These are phyloP conservation scores for Calonectria naviculata DNA, from an alignment of 2,329 filamentous ascomycete species.

Conservation along the genomic window DNA sequence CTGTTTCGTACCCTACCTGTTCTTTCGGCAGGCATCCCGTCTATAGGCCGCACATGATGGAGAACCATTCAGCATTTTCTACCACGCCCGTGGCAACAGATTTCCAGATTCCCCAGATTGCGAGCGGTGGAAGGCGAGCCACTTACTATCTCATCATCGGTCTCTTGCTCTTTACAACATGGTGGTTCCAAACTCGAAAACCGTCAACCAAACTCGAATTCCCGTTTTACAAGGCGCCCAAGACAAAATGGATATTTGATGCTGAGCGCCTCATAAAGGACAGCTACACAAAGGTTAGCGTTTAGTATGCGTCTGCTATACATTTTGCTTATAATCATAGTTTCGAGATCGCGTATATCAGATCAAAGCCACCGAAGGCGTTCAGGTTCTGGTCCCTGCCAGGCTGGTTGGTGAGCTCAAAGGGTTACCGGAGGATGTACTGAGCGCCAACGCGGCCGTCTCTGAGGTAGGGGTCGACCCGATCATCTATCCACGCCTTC, in stretches of 20 bases:
- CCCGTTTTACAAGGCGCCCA: constrained; percentile 60
- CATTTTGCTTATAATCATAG: constrained; percentile 44
- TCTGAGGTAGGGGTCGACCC: constrained; percentile 50
- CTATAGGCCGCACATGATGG: constrained; percentile 4
- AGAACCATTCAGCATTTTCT: constrained; percentile 17
- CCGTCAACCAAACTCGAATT: constrained; percentile 46
- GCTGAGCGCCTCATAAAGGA: constrained; percentile 59
- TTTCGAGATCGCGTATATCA: constrained; percentile 62
- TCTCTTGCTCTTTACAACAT: constrained; percentile 49
- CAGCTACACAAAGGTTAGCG: constrained; percentile 59
- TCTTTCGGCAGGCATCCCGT: background rate
- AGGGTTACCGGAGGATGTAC: constrained; percentile 58
- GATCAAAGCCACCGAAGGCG: constrained; percentile 62
- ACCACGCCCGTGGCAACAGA: constrained; percentile 16
- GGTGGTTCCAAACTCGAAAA: constrained; percentile 50
- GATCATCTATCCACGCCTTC: background rate
- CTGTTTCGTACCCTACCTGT: background rate
- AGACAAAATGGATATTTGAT: constrained; percentile 62
- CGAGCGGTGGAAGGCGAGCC: constrained; percentile 44
- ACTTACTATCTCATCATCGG: constrained; percentile 56
- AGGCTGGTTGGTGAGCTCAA: constrained; percentile 59
- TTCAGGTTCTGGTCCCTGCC: constrained; percentile 59
- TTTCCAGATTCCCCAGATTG: constrained; percentile 34
- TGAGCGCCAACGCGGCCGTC: constrained; percentile 61
- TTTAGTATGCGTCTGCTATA: background rate